A percentile compares a stretch with the other conserved stretches of the same genome.
These are phyloP conservation scores for Globisporangium perplexum DNA, from an alignment of 352 stramenopile species.

Conservation along the genomic window DNA sequence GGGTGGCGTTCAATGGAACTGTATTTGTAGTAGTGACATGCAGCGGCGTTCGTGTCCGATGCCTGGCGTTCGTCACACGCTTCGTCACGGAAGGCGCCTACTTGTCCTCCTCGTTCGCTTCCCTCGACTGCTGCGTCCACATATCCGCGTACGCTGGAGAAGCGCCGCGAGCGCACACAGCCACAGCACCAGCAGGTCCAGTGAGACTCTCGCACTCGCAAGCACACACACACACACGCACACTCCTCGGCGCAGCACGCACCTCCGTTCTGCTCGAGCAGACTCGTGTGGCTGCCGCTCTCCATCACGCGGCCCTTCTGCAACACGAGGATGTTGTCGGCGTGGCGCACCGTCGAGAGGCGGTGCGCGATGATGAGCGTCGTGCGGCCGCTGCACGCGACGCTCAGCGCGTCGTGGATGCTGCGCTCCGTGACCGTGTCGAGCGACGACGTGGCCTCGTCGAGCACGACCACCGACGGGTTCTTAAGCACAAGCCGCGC, in stretches of 20 bases:
- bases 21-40: neutral
- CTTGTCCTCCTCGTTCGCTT: slow-evolving; percentile 9
- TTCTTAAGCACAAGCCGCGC: slow-evolving; percentile 77
- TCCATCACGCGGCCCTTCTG: slow-evolving; percentile 50
- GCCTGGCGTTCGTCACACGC: no score
- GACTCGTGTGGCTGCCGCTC: slow-evolving; percentile 31
- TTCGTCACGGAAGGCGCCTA: neutral
- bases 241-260: slow-evolving; percentile 1
- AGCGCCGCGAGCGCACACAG: neutral
- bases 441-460: slow-evolving; percentile 76
- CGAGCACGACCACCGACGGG: slow-evolving; percentile 64
- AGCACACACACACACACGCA: neutral
- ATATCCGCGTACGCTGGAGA: slow-evolving; percentile 28
- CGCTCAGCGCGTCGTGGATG: slow-evolving; percentile 55
- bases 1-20: neutral
- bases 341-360: slow-evolving; percentile 72
- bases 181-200: no score
- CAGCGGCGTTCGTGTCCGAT: no score
- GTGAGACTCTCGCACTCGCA: no score
- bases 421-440: slow-evolving; percentile 70
- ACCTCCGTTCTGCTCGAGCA: slow-evolving; percentile 41
- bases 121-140: slow-evolving; percentile 35
- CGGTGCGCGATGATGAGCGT: slow-evolving; percentile 78
- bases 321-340: slow-evolving; percentile 64
- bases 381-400: slow-evolving; percentile 46